Evolutionary conservation across 2,329 filamentous ascomycete species (phyloP).

Genomic region (Xylaria multiplex): DNA sequence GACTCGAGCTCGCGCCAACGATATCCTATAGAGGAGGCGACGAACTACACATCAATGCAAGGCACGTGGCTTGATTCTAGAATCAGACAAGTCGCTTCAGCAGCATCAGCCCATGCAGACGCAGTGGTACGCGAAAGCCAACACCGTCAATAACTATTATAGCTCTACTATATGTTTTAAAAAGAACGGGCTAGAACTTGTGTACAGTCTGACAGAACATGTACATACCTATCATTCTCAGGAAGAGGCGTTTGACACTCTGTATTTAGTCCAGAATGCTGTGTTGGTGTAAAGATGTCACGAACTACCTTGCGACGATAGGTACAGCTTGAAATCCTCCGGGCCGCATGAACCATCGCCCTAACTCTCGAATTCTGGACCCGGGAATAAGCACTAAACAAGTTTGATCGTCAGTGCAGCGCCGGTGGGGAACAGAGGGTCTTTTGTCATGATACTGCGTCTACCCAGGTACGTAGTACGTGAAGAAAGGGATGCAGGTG

Average conservation of each 20-base stretch:
- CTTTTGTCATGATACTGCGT: neutral
- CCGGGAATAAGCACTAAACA: neutral
- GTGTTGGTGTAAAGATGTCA: neutral
- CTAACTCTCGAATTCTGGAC: neutral
- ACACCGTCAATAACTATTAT: constrained; percentile 16
- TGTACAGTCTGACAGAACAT: constrained; percentile 5
- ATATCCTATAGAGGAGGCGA: constrained; percentile 40
- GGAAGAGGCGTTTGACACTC: constrained; percentile 6
- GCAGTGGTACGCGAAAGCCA: constrained; percentile 33
- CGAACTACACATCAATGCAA: constrained; percentile 28
- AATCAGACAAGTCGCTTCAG: constrained; percentile 52
- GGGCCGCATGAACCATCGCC: neutral
- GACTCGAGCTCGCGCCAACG: constrained; percentile 43
- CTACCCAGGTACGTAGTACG: neutral
- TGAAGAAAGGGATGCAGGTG: neutral
- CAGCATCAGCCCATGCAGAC: constrained; percentile 40
- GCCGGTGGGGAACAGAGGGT: neutral
- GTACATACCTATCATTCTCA: constrained; percentile 23
- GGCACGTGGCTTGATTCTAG: constrained; percentile 38
- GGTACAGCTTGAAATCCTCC: neutral
- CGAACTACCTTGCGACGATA: neutral
- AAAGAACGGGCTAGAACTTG: neutral
- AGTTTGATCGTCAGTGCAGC: neutral
- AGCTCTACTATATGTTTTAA: constrained; percentile 15
- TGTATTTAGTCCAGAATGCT: constrained; percentile 4